A percentile compares a stretch with the other conserved stretches of the same genome.
Evolutionary conservation across 2,329 filamentous ascomycete species (phyloP).

Genomic region (Penicillium sp.): DNA sequence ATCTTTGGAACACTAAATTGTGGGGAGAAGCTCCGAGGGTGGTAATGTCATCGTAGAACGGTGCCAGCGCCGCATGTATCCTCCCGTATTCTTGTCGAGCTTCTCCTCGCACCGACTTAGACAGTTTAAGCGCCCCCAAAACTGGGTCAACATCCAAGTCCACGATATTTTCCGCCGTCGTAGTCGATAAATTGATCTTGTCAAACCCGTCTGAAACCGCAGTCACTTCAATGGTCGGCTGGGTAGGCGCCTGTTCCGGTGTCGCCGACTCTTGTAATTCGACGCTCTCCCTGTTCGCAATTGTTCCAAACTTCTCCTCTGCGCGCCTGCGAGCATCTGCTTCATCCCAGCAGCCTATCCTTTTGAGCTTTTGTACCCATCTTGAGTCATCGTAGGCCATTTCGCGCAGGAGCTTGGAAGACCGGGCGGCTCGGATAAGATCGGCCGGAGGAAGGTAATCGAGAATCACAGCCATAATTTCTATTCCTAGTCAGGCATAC

Average conservation of each 20-base stretch:
- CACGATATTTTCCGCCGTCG: conserved; percentile 34
- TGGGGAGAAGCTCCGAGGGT: conserved; percentile 73
- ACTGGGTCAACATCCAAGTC: conserved; percentile 66
- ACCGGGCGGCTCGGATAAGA: conserved; percentile 81
- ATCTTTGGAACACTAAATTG: conserved; percentile 82
- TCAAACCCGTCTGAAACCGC: conserved; percentile 75
- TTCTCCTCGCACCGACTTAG: conserved; percentile 78
- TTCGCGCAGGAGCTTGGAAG: conserved; percentile 85
- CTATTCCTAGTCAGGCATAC: conserved; percentile 53
- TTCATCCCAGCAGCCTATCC: conserved; percentile 93
- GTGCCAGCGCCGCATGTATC: conserved; percentile 84
- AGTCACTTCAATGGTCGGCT: conserved; percentile 29
- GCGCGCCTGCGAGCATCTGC: conserved; percentile 78
- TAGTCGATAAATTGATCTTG: conserved; percentile 65
- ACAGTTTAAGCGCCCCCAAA: conserved; percentile 70
- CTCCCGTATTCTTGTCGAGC: conserved; percentile 90
- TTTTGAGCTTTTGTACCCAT: conserved; percentile 85
- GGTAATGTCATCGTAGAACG: conserved; percentile 85
- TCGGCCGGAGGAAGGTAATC: conserved; percentile 87
- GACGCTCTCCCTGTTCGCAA: conserved; percentile 32
- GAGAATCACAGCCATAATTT: conserved; percentile 85
- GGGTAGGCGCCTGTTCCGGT: conserved; percentile 17
- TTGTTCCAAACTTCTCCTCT: conserved; percentile 65
- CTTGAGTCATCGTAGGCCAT: conserved; percentile 99
- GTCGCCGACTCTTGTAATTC: conserved; percentile 33